Evolutionary conservation across 2,329 filamentous ascomycete genomes (phyloP).

Genomic region (Xylaria sp.): DNA sequence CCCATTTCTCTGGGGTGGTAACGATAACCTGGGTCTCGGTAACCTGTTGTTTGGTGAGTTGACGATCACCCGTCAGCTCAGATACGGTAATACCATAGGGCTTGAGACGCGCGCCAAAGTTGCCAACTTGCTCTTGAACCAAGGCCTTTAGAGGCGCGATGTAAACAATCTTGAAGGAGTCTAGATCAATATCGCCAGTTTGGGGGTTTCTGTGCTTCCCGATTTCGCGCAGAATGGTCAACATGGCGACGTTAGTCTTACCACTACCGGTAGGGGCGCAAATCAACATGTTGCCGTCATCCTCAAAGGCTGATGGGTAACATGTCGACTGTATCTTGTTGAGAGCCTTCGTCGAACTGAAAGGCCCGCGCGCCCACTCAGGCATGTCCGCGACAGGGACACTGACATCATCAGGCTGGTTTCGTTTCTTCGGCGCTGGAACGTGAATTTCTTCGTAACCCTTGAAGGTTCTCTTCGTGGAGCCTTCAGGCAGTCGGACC

Average conservation of each 20-base stretch:
- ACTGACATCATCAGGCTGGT: slow-evolving; percentile 71
- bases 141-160: slow-evolving; percentile 94
- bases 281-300: slow-evolving; percentile 96
- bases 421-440: slow-evolving; percentile 82
- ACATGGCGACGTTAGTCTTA: slow-evolving; percentile 98
- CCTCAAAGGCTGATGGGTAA: slow-evolving; percentile 82
- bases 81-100: slow-evolving; percentile 87
- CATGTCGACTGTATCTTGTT: slow-evolving; percentile 96
- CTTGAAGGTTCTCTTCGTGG: slow-evolving; percentile 92
- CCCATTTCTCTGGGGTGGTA: slow-evolving; percentile 98
- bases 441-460: slow-evolving; percentile 99
- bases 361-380: slow-evolving; percentile 84
- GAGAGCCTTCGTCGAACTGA: slow-evolving; percentile 77
- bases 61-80: slow-evolving; percentile 95
- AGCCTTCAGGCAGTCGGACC: slow-evolving; percentile 87
- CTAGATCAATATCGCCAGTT: slow-evolving; percentile 90
- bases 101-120: slow-evolving; percentile 87
- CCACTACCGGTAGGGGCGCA: slow-evolving; percentile 96
- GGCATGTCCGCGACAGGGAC: slow-evolving; percentile 85
- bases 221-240: slow-evolving; percentile 91
- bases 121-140: slow-evolving; percentile 96
- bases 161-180: slow-evolving; percentile 97
- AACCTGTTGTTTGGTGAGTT: slow-evolving; percentile 98
- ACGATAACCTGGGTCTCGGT: slow-evolving; percentile 97
- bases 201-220: slow-evolving; percentile 86